Percentiles rank a stretch among this genome's conserved stretches.
Evolutionary conservation across 257 asterid genomes (phyloP).

Genomic region (Handroanthus guayacan): DNA sequence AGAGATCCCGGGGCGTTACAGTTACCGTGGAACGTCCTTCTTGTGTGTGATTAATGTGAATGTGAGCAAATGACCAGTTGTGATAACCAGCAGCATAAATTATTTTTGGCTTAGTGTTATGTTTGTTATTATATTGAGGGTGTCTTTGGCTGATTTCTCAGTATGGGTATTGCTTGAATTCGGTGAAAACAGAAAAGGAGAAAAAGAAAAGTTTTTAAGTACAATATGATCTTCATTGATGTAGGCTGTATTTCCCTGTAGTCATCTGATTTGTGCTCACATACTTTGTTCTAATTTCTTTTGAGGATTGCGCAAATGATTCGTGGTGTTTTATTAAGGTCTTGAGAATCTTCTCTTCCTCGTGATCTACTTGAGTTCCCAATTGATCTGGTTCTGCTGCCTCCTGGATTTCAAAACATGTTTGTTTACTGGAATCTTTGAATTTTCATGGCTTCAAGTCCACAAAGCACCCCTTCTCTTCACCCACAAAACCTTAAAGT

Average conservation of each 20-base stretch:
- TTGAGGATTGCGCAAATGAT: background rate
- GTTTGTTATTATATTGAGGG: background rate
- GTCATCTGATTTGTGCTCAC: background rate
- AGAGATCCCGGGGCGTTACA: too few relatives aligned
- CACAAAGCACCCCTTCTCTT: background rate
- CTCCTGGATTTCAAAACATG: background rate
- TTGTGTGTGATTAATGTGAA: too few relatives aligned
- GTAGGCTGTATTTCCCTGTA: background rate
- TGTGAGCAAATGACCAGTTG: too few relatives aligned
- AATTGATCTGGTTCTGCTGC: background rate
- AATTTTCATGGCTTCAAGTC: background rate
- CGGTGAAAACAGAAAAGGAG: background rate
- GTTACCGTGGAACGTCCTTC: too few relatives aligned
- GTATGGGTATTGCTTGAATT: background rate
- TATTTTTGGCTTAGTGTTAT: slow-evolving; percentile 2
- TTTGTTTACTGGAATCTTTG: background rate
- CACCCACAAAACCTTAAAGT: background rate
- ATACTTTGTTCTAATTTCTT: background rate
- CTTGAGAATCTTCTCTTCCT: background rate
- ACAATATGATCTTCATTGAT: background rate
- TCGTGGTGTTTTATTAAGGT: background rate
- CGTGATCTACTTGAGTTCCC: background rate
- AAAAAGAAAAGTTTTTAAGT: background rate
- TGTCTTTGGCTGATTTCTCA: background rate
- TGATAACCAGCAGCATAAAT: background rate